Conservation (phyloP, 2,329 filamentous ascomycete species). For the Coniella vitis region DNA sequence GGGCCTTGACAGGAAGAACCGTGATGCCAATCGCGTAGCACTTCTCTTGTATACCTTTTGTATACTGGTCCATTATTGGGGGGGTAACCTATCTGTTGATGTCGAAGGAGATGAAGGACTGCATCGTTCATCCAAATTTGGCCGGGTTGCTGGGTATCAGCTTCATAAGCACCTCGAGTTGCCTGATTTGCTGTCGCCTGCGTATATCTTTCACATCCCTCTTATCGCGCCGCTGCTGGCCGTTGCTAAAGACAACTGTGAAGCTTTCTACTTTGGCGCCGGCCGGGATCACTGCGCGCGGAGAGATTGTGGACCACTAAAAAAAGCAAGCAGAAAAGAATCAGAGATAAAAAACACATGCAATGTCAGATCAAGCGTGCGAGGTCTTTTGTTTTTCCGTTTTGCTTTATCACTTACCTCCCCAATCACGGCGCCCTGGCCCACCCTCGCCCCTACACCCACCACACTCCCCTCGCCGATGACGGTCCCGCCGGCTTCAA, state of each 20-base stretch:
- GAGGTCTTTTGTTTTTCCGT: no score
- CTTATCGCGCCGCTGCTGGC: conserved; percentile 49
- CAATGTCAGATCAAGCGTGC: background rate
- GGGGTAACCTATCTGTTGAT: no score
- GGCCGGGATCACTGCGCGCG: conserved; percentile 51
- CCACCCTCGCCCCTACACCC: conserved; percentile 53
- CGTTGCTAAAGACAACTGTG: conserved; percentile 63
- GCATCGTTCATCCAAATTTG: conserved; percentile 40
- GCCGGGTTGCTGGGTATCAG: conserved; percentile 59
- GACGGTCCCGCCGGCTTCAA: conserved; percentile 57
- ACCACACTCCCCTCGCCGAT: conserved; percentile 55
- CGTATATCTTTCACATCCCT: conserved; percentile 57
- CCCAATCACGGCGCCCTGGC: conserved; percentile 54
- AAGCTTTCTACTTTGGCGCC: conserved; percentile 56
- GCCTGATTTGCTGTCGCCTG: conserved; percentile 56
- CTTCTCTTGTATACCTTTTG: no score
- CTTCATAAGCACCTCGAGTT: conserved; percentile 60
- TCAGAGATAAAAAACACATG: conserved; percentile 18
- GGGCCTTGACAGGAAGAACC: no score
- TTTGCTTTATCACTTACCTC: no score
- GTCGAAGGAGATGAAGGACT: no score
- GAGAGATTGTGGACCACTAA: conserved; percentile 58
- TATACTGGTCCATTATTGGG: no score
- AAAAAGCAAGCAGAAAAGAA: conserved; percentile 17
- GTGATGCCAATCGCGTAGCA: no score